Base-by-base conservation (phyloP, 768 basidiomycete genomes). In the Mycena sanguinolenta region DNA sequence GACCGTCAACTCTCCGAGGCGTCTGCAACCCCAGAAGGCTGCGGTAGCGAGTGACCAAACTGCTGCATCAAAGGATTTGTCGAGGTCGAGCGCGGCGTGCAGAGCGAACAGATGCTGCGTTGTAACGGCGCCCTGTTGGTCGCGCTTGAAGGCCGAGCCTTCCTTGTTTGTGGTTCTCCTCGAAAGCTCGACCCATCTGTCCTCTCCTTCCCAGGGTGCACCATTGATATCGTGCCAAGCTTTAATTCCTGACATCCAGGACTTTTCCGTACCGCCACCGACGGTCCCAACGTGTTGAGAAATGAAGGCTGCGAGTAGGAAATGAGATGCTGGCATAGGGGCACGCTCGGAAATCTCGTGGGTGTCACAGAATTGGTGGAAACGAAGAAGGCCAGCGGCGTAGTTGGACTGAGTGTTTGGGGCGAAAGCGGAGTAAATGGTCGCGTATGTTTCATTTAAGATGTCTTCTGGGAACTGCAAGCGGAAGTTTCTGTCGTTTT, bases 1-100 rank as follows among this genome's bases (percentile, higher is more conserved):
- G 1, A 63, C 23, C 3, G 61, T 63, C 23, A 63, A 36, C 10
- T 63, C 50, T 0, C 61, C 62, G 16, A 63, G 62, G 3, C 74
- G 60, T 0, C 76, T 52, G n/a, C 77, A 79, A 14, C 84, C 78
- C 76, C 79, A 85, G 69, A 86, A 86, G 0, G 83, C 75, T 0
- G 71, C 44, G 0, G 69, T 50, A 0, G 84, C 83, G 1, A 77
- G 42, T 0, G 84, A 84, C 76, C 77, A 84, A 10, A 83, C 44
- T 0, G 83, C 80, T 2, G 81, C 79, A 58, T 83, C 73, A 12
- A 78, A 74, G 1, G 81, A 66, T 27, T 75, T 58, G 0, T 67
- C 19, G 0, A 82, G 58, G 46, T 80, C 66, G 3, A 42, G 13
- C 23, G 0, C 84, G 73, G 9, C 23, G 21, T 13, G 0, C 0